Base-by-base conservation (phyloP, 2,329 filamentous ascomycete genomes). In the Cladophialophora bantiana region DNA sequence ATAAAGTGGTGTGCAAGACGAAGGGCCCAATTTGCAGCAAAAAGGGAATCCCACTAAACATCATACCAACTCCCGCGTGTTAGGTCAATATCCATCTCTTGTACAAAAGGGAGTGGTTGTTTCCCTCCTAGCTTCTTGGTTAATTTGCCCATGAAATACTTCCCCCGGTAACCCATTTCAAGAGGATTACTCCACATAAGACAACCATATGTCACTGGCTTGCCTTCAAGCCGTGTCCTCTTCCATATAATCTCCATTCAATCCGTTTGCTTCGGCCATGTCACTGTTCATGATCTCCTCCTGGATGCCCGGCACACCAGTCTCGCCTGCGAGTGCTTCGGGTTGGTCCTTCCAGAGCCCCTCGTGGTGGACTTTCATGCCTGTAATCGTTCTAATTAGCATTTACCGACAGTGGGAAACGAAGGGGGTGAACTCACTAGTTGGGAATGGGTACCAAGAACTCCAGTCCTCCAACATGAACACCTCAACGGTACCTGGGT, bases 401-500 rank as follows among this genome's bases (percentile, higher is more conserved):
- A 67, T 31, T 35, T 34, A n/a, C 5, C 13, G 36, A 13, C n/a
- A 2, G 52, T 38, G 40, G 15, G 32, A 5, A 42, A 35, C 1
- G 10, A 20, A 35, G 18, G 38, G 36, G n/a, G 18, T 13, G 13
- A 15, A 68, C 70, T 70, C 66, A 72, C 71, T 69, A 6, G 72
- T 73, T 7, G 81, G 81, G 70, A 81, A 82, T 2, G 81, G 79
- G 32, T 75, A 80, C 69, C 78, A 79, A 34, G 74, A 73, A 61
- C 78, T 78, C 50, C 81, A 79, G 62, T 82, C 77, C 36, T 78
- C 76, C 60, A 77, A 75, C 79, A 83, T 81, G 64, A 81, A 82
- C 66, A 78, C 76, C 5, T 78, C 75, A 53, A 82, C 75, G 4
- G 79, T 79, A 50, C 77, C 80, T 15, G 77, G 74, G 10, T 75